A percentile compares a stretch with the other conserved stretches of the same genome.
phyloP scores from a whole-genome alignment of 2,329 filamentous ascomycete genomes.

The Dissoconium aciculare region DNA sequence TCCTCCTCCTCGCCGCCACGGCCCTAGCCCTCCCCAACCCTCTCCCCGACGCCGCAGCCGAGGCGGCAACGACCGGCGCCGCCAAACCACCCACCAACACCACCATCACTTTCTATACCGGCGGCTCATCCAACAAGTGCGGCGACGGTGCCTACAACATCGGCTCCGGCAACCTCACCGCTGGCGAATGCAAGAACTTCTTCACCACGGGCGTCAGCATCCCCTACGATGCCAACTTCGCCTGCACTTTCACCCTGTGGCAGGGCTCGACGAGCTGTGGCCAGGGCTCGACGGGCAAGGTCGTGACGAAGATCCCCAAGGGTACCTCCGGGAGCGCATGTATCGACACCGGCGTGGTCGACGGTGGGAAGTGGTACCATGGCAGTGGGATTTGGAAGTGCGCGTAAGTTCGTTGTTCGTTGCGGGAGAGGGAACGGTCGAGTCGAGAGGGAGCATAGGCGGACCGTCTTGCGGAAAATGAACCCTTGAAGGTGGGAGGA shows the following conservation, averaged over 20 bases:
- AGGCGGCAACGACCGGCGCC: conserved; percentile 1
- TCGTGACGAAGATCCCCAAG: conserved; percentile 3
- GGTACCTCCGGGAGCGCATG: conserved; percentile 7
- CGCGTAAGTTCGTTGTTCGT: conserved; percentile 9
- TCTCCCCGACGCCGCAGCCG: not conserved
- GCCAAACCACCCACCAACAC: conserved; percentile 5
- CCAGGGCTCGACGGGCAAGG: conserved; percentile 3
- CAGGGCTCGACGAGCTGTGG: conserved; percentile 11
- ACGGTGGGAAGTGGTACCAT: conserved; percentile 13
- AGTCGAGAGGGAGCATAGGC: not conserved
- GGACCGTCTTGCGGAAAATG: not conserved
- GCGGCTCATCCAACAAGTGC: conserved; percentile 1
- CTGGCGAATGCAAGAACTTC: conserved; percentile 9
- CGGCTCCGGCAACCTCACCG: conserved; percentile 7
- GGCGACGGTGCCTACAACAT: conserved; percentile 8
- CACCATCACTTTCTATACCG: conserved; percentile 8
- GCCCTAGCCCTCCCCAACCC: not conserved
- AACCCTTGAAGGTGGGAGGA: conserved; percentile 13
- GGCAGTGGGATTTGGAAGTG: conserved; percentile 18
- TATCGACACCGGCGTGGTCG: conserved; percentile 13
- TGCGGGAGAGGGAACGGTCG: not conserved
- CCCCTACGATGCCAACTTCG: conserved; percentile 7
- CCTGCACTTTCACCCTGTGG: conserved; percentile 14
- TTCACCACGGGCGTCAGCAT: conserved; percentile 10
- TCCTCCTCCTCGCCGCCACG: not conserved